Conservation (phyloP, 805 yeast genomes). For the Metschnikowia gruessii region DNA sequence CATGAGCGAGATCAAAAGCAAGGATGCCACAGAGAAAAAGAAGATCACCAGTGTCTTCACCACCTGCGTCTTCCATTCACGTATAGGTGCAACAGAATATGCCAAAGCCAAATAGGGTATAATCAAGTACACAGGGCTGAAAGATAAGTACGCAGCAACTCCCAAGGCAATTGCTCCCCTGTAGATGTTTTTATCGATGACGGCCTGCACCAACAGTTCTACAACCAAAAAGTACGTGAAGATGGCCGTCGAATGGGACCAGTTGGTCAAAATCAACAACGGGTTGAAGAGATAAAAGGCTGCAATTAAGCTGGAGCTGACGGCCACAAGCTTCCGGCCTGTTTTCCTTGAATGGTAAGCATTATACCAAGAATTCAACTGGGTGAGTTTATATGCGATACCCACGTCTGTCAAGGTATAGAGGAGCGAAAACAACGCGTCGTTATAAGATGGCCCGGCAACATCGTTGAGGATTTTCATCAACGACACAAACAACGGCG, state of each 20-base stretch:
- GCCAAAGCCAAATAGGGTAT: slow-evolving; percentile 52
- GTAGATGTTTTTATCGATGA: slow-evolving; percentile 38
- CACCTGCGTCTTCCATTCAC: slow-evolving; percentile 13
- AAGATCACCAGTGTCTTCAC: slow-evolving; percentile 14
- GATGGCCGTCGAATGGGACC: slow-evolving; percentile 63
- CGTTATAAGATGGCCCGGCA: slow-evolving; percentile 17
- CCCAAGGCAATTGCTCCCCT: slow-evolving; percentile 55
- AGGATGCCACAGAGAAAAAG: slow-evolving; percentile 18
- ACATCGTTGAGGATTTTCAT: slow-evolving; percentile 38
- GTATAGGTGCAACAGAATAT: slow-evolving; percentile 19
- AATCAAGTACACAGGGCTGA: slow-evolving; percentile 57
- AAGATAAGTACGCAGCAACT: slow-evolving; percentile 59
- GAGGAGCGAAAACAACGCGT: slow-evolving; percentile 35
- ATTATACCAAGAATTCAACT: slow-evolving; percentile 44
- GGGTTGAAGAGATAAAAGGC: slow-evolving; percentile 79
- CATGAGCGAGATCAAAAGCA: slow-evolving; percentile 39
- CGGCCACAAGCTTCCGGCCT: slow-evolving; percentile 20
- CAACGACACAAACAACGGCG: slow-evolving; percentile 62
- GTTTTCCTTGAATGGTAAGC: slow-evolving; percentile 21
- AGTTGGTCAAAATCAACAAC: slow-evolving; percentile 60
- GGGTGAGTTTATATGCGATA: slow-evolving; percentile 52
- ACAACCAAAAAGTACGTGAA: slow-evolving; percentile 60
- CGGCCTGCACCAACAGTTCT: slow-evolving; percentile 43
- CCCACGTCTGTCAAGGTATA: slow-evolving; percentile 60
- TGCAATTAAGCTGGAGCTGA: slow-evolving; percentile 48